Evolutionary conservation across 1,139 yeast genomes (phyloP), one percentile per base, ranked within the genome.

Genomic region (Saccharomyces hybrid): DNA sequence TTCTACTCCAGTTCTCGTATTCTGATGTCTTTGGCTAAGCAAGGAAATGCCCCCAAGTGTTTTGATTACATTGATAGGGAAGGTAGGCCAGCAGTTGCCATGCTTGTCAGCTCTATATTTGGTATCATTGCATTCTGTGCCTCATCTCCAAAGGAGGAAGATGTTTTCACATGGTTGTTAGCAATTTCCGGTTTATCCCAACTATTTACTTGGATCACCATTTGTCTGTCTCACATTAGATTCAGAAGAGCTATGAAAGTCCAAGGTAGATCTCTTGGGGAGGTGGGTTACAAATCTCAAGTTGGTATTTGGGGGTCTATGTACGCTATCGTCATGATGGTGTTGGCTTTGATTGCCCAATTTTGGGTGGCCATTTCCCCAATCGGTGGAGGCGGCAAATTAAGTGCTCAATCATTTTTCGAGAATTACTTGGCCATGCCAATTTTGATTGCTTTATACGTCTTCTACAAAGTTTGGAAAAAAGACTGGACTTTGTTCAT

Each of bases 351-450:
- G 12, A 69, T 79, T 53, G 82, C 81, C 12, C 80, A 80, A 61
- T 80, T 80, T 69, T 84, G 88, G 88, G 76, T 82, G 60, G 86
- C 88, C 14, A 73, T 83, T 51, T 82, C 75, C 74, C 90, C 89
- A 60, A 68, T 83, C 55, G 84, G 83, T 32, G 42, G 55, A 3
- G 24, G 32, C 7, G 77, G 67, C 1, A 56, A 58, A 31, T 52
- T 65, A 9, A 74, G 73, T 66, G 84, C 84, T 32, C 66, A 69
- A 49, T 73, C 63, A 50, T 84, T 84, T 75, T 83, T 84, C 71
- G 71, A 75, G 65, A 74, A 78, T 53, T 84, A 82, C 70, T 74
- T 84, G 64, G 83, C 86, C 54, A 78, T 76, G 58, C 86, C 86
- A 32, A 81, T 83, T 54, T 73, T 82, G 56, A 60, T 83, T 53